Base-by-base conservation (phyloP, 495 filamentous ascomycete genomes). In the Wilcoxina mikolae region DNA sequence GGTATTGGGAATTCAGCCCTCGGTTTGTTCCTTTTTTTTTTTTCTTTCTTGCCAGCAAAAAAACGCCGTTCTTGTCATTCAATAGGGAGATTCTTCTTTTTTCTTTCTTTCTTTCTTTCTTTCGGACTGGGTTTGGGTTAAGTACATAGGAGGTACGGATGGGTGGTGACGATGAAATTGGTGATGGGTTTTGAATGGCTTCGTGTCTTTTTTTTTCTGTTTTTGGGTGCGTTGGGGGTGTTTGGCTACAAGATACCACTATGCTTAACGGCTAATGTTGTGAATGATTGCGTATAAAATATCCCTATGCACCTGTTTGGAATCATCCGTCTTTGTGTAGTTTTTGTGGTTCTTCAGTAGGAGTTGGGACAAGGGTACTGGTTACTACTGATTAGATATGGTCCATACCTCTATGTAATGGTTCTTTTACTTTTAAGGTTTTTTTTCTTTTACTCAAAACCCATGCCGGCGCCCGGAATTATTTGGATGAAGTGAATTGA, bases 181-280 rank as follows among this genome's bases (percentile, higher is more conserved):
- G n/a, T 11, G 43, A 3, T 20, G n/a, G 43, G 43, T 46, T 46
- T 44, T 18, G 43, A 18, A 12, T 39, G 35, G 12, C 20, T 39
- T n/a, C n/a, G n/a, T n/a, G n/a, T n/a, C 11, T 20, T 17, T 12
- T 11, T 12, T 18, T 46, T 18, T 12, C 22, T 46, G 43, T 11
- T 20, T 18, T 18, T 24, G 23, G 17, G 11, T 18, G 23, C 11
- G 43, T 24, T 18, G 43, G 22, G 11, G 43, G 15, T 46, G 43
- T 46, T 46, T 18, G n/a, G 15, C 22, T 18, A 11, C 22, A 46
- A 46, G 43, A 46, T 46, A 46, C 43, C 43, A 46, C 43, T 20
- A 46, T 46, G 43, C n/a, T 46, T 46, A 46, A 1, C 22, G 11
- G 7, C 22, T 20, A 11, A 20, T 46, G n/a, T 46, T 46, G 15